Conservation (phyloP, 352 stramenopile genomes). For the Pythium phragmiticola region DNA sequence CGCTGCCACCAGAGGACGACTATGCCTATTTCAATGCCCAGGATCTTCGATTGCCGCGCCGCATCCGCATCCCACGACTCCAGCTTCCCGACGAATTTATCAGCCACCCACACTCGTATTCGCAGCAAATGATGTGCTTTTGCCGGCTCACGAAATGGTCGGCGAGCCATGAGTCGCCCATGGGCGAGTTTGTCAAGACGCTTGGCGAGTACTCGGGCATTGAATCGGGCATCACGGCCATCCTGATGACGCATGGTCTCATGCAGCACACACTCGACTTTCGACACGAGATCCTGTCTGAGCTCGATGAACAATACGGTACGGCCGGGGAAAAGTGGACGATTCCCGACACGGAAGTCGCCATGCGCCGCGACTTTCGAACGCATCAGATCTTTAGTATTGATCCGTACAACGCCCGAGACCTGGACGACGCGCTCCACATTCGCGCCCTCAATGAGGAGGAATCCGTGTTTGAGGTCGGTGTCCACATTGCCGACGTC, state of each 20-base stretch:
- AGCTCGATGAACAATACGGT: conserved; percentile 80
- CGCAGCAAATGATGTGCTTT: conserved; percentile 72
- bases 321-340: conserved; percentile 66
- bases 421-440: conserved; percentile 97
- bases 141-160: conserved; percentile 68
- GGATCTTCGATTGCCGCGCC: conserved; percentile 58
- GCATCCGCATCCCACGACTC: conserved; percentile 67
- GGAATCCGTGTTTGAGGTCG: conserved; percentile 83
- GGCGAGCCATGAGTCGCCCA: conserved; percentile 42
- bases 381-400: conserved; percentile 95
- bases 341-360: conserved; percentile 80
- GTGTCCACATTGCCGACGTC: conserved; percentile 99
- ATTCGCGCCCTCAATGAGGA: conserved; percentile 71
- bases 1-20: conserved; percentile 48
- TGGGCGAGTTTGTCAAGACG: conserved; percentile 77
- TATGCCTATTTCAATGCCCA: conserved; percentile 76
- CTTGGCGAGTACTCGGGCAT: conserved; percentile 78
- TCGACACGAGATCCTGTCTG: conserved; percentile 52
- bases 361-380: conserved; percentile 89
- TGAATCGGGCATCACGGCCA: conserved; percentile 88
- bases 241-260: conserved; percentile 91
- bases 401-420: conserved; percentile 94
- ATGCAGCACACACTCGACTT: conserved; percentile 75
- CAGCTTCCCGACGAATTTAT: conserved; percentile 75
- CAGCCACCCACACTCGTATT: conserved; percentile 50